These are phyloP conservation scores for Penicillium waksmanii DNA, from an alignment of 495 filamentous ascomycete genomes.

Conservation along the genomic window DNA sequence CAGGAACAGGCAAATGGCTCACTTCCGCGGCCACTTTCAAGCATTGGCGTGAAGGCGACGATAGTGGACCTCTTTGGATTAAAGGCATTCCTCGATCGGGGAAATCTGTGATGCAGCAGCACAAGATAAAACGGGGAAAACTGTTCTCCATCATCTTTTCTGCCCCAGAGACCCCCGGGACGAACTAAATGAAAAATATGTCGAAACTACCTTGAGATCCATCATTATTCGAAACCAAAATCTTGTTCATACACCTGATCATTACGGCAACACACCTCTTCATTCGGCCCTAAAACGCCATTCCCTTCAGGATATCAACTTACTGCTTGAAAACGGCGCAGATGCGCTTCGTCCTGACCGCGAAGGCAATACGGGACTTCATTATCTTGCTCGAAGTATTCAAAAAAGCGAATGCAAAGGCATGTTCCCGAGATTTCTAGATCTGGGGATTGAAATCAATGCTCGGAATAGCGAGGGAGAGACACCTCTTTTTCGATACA, in stretches of 20 bases:
- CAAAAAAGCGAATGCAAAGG: background rate
- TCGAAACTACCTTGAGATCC: background rate
- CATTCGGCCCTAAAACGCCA: constrained; percentile 9
- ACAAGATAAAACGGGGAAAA: constrained; percentile 10
- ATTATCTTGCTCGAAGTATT: constrained; percentile 13
- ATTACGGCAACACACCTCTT: constrained; percentile 12
- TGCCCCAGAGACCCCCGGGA: background rate
- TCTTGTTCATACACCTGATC: constrained; percentile 12
- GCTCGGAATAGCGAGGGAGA: constrained; percentile 18
- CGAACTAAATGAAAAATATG: background rate
- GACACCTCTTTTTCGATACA: constrained; percentile 14
- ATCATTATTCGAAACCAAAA: background rate
- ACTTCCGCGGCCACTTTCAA: constrained; percentile 19
- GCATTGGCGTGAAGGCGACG: constrained; percentile 16
- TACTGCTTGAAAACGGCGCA: constrained; percentile 20
- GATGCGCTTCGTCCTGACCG: constrained; percentile 21
- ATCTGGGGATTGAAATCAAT: constrained; percentile 17
- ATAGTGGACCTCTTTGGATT: constrained; percentile 18
- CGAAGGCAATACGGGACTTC: constrained; percentile 25
- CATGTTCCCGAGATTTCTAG: constrained; percentile 12
- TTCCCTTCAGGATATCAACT: constrained; percentile 2
- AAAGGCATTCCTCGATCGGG: constrained; percentile 82
- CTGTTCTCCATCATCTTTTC: constrained; percentile 28
- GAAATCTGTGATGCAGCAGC: constrained; percentile 76
- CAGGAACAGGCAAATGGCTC: constrained; percentile 20